A percentile compares a stretch with the other conserved stretches of the same genome.
These are phyloP conservation scores for Pseudozyma sp. DNA, from an alignment of 1,284 basidiomycete species.

Conservation along the genomic window DNA sequence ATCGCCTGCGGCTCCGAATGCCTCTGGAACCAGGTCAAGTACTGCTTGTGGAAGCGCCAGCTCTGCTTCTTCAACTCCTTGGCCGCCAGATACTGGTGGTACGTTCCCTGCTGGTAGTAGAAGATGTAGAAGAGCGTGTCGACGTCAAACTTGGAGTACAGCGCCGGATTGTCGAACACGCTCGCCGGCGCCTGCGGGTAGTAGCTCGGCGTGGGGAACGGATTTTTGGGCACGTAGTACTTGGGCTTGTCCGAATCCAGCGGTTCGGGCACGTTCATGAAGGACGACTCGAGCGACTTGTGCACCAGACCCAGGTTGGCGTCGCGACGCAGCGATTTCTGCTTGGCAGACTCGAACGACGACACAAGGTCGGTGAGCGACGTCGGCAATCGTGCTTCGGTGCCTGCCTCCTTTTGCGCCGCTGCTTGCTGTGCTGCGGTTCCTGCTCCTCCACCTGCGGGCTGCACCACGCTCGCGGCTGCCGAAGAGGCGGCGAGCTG, in stretches of 20 bases:
- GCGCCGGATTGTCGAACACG: conserved; percentile 82
- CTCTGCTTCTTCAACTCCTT: conserved; percentile 97
- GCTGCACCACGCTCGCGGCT: conserved; percentile 68
- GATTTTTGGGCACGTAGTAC: conserved; percentile 95
- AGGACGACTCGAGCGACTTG: conserved; percentile 90
- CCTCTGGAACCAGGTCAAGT: conserved; percentile 99
- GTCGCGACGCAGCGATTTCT: conserved; percentile 85
- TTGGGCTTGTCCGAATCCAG: conserved; percentile 78
- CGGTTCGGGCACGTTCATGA: conserved; percentile 87
- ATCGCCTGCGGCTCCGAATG: conserved; percentile 99
- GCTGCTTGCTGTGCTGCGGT: conserved; percentile 50
- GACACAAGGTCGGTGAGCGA: conserved; percentile 91
- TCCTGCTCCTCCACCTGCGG: conserved; percentile 55
- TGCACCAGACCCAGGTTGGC: conserved; percentile 80
- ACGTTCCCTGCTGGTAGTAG: conserved; percentile 96
- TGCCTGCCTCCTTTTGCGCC: conserved; percentile 54
- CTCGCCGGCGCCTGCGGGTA: conserved; percentile 91
- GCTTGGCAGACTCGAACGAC: conserved; percentile 94
- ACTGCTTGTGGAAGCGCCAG: conserved; percentile 99
- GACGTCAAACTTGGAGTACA: conserved; percentile 93
- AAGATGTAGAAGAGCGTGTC: conserved; percentile 99
- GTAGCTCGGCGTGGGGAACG: conserved; percentile 89
- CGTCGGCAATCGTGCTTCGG: conserved; percentile 73
- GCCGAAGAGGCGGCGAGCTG: conserved; percentile 69
- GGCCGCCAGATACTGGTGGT: conserved; percentile 97